These are phyloP conservation scores for Phycomyces blakesleeanus DNA, from an alignment of 192 early-diverging fungal genomes.

Conservation along the genomic window DNA sequence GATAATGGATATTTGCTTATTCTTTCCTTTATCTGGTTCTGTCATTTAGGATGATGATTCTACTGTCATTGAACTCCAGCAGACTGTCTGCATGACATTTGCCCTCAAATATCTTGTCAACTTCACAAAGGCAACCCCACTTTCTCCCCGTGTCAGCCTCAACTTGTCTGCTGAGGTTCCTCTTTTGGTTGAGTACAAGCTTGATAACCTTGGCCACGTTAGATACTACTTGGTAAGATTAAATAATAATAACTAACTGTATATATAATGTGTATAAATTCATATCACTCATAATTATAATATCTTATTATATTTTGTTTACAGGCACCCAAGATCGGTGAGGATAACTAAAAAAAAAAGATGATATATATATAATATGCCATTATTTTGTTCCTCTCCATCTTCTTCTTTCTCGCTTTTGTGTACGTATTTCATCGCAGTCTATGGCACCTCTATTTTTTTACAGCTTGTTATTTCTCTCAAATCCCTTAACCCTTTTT, in stretches of 20 bases:
- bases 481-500: too few species aligned
- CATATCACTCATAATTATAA: background rate
- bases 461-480: too few species aligned
- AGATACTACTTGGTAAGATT: conserved; percentile 81
- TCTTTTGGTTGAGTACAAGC: conserved; percentile 90
- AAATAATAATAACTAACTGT: too few species aligned
- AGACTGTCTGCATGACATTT: conserved; percentile 81
- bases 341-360: conserved; percentile 9
- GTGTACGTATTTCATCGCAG: too few species aligned
- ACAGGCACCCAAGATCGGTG: conserved; percentile 18
- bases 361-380: background rate
- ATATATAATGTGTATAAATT: background rate
- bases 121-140: conserved; percentile 93
- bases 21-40: too few species aligned
- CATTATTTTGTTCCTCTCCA: background rate
- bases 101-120: conserved; percentile 91
- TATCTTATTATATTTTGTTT: background rate
- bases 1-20: too few species aligned
- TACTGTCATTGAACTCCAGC: conserved; percentile 77
- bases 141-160: conserved; percentile 73
- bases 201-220: conserved; percentile 85
- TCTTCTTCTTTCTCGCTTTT: too few species aligned
- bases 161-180: conserved; percentile 85
- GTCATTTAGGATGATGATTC: conserved; percentile 44
- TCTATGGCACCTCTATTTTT: too few species aligned